Evolutionary conservation across 2,329 filamentous ascomycete species (phyloP).

Genomic region (Stachybotrys chlorohalonatus): DNA sequence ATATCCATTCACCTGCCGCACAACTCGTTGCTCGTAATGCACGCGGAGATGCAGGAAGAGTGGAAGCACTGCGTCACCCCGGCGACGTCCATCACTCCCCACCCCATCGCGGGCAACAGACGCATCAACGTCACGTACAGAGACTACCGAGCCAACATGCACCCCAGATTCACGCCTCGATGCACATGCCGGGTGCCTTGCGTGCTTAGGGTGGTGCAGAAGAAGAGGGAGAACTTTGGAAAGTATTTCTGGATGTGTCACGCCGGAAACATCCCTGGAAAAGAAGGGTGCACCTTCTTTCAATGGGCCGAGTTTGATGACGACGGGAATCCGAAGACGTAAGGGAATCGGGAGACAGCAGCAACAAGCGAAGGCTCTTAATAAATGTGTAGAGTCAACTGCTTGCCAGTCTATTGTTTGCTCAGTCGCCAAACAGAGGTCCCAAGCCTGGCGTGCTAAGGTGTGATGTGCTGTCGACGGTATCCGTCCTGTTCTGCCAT

Average conservation of each 20-base stretch:
- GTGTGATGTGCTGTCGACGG: too few relatives aligned
- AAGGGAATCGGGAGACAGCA: background rate
- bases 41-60: conserved; percentile 94
- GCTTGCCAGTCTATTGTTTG: too few relatives aligned
- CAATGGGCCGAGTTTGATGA: conserved; percentile 82
- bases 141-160: conserved; percentile 68
- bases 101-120: conserved; percentile 69
- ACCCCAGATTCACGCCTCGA: conserved; percentile 67
- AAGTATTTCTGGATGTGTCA: conserved; percentile 94
- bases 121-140: conserved; percentile 94
- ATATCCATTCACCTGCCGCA: conserved; percentile 91
- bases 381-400: background rate
- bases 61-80: conserved; percentile 89
- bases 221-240: conserved; percentile 65
- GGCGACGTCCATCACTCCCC: conserved; percentile 68
- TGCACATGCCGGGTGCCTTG: conserved; percentile 66
- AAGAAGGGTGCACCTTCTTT: conserved; percentile 66
- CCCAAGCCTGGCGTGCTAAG: too few relatives aligned
- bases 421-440: too few relatives aligned
- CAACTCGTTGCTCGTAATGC: conserved; percentile 91
- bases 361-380: background rate
- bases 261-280: conserved; percentile 60
- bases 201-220: conserved; percentile 69
- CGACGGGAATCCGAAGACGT: conserved; percentile 59
- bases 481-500: too few relatives aligned